phyloP scores from a whole-genome alignment of 1,284 basidiomycete genomes.

The Rugosomyces carneus region DNA sequence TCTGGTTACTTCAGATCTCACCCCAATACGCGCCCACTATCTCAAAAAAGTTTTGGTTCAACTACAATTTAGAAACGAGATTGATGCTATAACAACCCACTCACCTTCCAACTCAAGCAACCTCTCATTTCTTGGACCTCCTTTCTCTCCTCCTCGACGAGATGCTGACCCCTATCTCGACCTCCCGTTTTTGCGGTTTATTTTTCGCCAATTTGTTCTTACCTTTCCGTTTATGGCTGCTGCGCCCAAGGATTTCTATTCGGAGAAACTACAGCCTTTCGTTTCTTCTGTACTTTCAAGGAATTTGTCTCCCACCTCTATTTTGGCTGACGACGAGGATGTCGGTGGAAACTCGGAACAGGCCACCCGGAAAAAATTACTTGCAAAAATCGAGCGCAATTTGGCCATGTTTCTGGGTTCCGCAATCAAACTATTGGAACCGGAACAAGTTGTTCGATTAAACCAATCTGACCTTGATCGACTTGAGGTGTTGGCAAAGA shows the following conservation, averaged over 20 bases:
- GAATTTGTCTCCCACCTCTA: constrained; percentile 64
- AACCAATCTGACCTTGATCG: constrained; percentile 76
- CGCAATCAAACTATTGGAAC: constrained; percentile 75
- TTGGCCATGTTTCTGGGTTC: constrained; percentile 75
- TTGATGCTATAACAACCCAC: constrained; percentile 61
- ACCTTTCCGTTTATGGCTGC: constrained; percentile 90
- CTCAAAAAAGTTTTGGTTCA: constrained; percentile 92
- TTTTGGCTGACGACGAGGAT: constrained; percentile 52
- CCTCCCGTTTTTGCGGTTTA: constrained; percentile 82
- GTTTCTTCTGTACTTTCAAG: constrained; percentile 74
- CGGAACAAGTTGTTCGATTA: constrained; percentile 84
- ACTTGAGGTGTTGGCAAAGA: constrained; percentile 63
- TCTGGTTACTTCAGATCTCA: constrained; percentile 37
- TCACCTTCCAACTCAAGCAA: constrained; percentile 57
- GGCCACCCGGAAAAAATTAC: constrained; percentile 53
- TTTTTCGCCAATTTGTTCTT: constrained; percentile 87
- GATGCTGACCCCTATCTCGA: constrained; percentile 54
- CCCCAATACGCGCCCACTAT: constrained; percentile 88
- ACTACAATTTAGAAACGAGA: constrained; percentile 76
- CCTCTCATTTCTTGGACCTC: constrained; percentile 81
- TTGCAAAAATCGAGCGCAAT: constrained; percentile 78
- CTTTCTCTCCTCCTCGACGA: constrained; percentile 71
- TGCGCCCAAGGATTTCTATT: constrained; percentile 86
- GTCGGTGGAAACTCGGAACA: constrained; percentile 31
- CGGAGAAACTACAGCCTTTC: constrained; percentile 90